These are phyloP conservation scores for Phytophthora rubi DNA, from an alignment of 352 stramenopile species.

Conservation along the genomic window DNA sequence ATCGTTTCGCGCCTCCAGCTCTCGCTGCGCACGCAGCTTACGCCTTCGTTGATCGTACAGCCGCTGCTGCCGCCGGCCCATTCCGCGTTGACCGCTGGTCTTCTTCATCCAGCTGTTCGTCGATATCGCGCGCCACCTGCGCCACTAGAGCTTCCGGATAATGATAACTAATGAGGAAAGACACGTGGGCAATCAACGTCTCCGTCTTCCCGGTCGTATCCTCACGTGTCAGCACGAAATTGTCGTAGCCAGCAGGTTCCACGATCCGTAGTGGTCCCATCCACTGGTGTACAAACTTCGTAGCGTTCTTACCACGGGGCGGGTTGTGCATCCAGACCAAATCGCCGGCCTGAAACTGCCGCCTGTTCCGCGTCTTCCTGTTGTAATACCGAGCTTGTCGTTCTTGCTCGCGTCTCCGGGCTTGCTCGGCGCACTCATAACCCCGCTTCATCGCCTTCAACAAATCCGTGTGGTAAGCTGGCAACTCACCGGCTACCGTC, in stretches of 20 bases:
- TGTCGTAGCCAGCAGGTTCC: background rate
- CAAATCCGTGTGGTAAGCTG: background rate
- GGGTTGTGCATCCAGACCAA: conserved; percentile 7
- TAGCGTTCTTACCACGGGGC: conserved; percentile 1
- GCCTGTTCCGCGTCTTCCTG: background rate
- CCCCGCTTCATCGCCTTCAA: background rate
- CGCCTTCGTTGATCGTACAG: background rate
- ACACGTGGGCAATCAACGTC: background rate
- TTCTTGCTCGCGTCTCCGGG: background rate
- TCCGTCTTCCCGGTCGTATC: background rate
- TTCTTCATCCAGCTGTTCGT: background rate
- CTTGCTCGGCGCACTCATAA: background rate
- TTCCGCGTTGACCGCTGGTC: background rate
- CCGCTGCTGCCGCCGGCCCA: background rate
- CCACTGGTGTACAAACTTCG: conserved; percentile 9
- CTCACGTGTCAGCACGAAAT: conserved; percentile 1
- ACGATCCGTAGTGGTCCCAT: background rate
- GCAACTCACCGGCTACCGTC: background rate
- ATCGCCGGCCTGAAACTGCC: conserved; percentile 1
- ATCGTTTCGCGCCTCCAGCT: background rate
- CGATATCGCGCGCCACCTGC: background rate
- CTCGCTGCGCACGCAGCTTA: background rate
- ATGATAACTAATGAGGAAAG: conserved; percentile 2
- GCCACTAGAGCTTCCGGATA: background rate
- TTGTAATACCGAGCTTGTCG: background rate